These are phyloP conservation scores for Fusarium temperatum DNA, from an alignment of 2,329 filamentous ascomycete species.

Conservation along the genomic window DNA sequence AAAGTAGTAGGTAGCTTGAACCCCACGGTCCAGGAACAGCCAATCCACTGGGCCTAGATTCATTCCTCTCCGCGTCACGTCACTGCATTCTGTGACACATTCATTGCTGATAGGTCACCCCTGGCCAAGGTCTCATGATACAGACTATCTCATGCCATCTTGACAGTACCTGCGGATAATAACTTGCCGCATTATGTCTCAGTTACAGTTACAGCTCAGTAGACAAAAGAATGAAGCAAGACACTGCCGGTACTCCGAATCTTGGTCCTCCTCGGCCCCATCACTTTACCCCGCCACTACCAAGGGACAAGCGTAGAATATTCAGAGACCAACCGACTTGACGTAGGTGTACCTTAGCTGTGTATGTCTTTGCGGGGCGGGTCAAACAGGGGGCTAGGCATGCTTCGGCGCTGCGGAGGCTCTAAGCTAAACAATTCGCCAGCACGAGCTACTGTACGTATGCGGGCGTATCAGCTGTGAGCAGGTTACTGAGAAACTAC, in stretches of 20 bases:
- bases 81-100: constrained; percentile 22
- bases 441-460: constrained; percentile 16
- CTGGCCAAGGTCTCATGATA: constrained; percentile 13
- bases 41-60: constrained; percentile 7
- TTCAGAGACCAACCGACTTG: neutral
- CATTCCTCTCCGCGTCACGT: constrained; percentile 6
- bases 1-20: neutral
- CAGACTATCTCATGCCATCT: constrained; percentile 1
- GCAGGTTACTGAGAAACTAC: constrained; percentile 12
- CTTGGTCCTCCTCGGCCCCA: constrained; percentile 7
- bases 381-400: constrained; percentile 6
- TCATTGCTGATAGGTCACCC: constrained; percentile 26
- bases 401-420: constrained; percentile 38
- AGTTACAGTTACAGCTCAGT: neutral
- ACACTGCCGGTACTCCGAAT: constrained; percentile 21
- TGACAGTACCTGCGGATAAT: neutral
- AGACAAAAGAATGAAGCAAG: neutral
- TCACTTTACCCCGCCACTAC: constrained; percentile 38
- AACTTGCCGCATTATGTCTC: neutral
- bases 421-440: constrained; percentile 8
- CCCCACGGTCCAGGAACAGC: constrained; percentile 6
- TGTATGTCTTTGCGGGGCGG: constrained; percentile 14
- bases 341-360: neutral
- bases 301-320: constrained; percentile 9
- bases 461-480: constrained; percentile 2